A percentile compares a stretch with the other conserved stretches of the same genome.
Conservation (phyloP, 352 stramenopile species). For the Pythium dissimile region DNA sequence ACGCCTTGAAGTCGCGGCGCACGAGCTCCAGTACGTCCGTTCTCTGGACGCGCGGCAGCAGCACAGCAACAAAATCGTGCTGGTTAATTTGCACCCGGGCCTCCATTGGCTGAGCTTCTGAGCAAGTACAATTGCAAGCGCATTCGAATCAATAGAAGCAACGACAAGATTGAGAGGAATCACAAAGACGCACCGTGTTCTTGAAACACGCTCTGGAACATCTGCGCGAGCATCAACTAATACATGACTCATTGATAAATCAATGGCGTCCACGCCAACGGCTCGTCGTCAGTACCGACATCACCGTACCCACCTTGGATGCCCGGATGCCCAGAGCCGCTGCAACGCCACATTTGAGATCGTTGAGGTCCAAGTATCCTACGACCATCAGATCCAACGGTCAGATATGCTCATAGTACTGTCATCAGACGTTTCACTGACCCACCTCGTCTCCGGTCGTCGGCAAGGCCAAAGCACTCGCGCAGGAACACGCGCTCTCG, state of each 20-base stretch:
- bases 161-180: no score
- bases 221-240: constrained; percentile 56
- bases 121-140: no score
- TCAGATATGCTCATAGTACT: no score
- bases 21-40: constrained; percentile 54
- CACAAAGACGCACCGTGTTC: not conserved
- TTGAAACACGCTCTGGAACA: constrained; percentile 29
- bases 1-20: constrained; percentile 56
- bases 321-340: constrained; percentile 56
- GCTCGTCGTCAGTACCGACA: not conserved
- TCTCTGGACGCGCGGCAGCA: constrained; percentile 35
- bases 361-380: constrained; percentile 40
- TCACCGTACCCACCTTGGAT: constrained; percentile 36
- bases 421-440: no score
- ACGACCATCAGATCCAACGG: no score
- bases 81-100: constrained; percentile 25
- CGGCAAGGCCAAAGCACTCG: constrained; percentile 47
- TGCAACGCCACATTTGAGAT: constrained; percentile 71
- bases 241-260: not conserved
- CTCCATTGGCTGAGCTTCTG: no score
- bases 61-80: constrained; percentile 19
- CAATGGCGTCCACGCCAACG: not conserved
- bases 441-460: constrained; percentile 17
- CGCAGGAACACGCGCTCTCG: constrained; percentile 28
- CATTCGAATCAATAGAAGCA: no score